Evolutionary conservation across 306 rosid genomes (phyloP).

Genomic region (Datisca glomerata): DNA sequence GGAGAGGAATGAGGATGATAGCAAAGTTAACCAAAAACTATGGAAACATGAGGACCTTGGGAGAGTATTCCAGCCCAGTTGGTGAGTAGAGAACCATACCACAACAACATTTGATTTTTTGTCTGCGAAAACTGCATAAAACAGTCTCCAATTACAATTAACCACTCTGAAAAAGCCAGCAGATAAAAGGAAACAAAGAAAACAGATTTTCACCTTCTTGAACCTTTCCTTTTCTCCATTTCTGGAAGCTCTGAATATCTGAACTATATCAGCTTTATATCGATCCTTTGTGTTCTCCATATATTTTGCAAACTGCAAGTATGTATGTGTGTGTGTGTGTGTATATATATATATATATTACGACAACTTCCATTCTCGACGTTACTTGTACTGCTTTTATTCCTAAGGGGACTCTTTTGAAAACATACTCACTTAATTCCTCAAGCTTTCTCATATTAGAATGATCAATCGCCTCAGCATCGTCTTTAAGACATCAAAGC

Average conservation of each 20-base stretch:
- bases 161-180: no score
- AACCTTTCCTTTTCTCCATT: constrained; percentile 59
- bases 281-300: constrained; percentile 57
- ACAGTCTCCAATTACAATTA: background rate
- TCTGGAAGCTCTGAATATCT: constrained; percentile 45
- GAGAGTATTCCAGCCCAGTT: constrained; percentile 93
- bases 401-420: no score
- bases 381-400: no score
- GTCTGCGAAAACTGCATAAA: constrained; percentile 37
- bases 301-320: constrained; percentile 22
- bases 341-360: no score
- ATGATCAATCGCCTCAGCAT: background rate
- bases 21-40: no score
- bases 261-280: constrained; percentile 46
- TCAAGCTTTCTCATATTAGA: background rate
- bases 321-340: no score
- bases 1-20: no score
- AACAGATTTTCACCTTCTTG: constrained; percentile 34
- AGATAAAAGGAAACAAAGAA: no score
- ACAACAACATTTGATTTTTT: constrained; percentile 73
- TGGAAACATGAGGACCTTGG: no score
- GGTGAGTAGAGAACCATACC: constrained; percentile 91
- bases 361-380: no score
- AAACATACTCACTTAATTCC: background rate
- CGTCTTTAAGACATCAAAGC: background rate